These are phyloP conservation scores for Coemansia guatemalensis DNA, from an alignment of 192 early-diverging fungal species.

Conservation along the genomic window DNA sequence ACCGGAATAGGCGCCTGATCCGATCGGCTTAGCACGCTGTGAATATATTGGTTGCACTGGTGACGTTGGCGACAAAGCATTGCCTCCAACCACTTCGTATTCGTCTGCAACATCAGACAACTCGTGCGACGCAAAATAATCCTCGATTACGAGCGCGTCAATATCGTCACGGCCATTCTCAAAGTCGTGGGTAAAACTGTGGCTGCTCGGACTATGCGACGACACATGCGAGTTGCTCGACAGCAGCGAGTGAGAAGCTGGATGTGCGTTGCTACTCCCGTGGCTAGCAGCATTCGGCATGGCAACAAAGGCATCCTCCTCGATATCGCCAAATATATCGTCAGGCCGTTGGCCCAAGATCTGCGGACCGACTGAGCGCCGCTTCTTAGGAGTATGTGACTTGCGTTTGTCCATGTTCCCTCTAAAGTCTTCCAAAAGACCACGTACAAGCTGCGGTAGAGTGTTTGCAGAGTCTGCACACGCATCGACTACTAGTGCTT, in stretches of 20 bases:
- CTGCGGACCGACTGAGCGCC: conserved; percentile 17
- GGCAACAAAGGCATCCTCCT: conserved; percentile 43
- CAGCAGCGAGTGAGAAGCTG: conserved; percentile 8
- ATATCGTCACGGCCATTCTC: conserved; percentile 48
- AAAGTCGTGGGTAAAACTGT: conserved; percentile 49
- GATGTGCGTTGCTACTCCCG: neutral
- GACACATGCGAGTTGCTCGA: conserved; percentile 12
- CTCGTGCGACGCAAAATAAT: conserved; percentile 45
- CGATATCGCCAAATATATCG: conserved; percentile 51
- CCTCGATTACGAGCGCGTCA: conserved; percentile 33
- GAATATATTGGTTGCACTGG: conserved; percentile 40
- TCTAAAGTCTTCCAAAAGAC: conserved; percentile 24
- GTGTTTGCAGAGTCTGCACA: conserved; percentile 46
- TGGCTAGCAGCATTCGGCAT: conserved; percentile 4
- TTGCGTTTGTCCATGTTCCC: conserved; percentile 3
- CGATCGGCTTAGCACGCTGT: conserved; percentile 2
- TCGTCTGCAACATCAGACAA: conserved; percentile 38
- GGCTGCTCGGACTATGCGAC: conserved; percentile 15
- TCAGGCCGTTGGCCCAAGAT: conserved; percentile 32
- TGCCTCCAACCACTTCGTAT: conserved; percentile 49
- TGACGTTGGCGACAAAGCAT: conserved; percentile 39
- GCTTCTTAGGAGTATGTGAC: neutral
- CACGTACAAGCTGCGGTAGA: conserved; percentile 28
- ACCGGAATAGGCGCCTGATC: neutral
- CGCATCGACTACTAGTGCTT: conserved; percentile 41